A percentile compares a stretch with the other conserved stretches of the same genome.
phyloP scores from a whole-genome alignment of 345 rosid species.

The Melastoma malabathricum region DNA sequence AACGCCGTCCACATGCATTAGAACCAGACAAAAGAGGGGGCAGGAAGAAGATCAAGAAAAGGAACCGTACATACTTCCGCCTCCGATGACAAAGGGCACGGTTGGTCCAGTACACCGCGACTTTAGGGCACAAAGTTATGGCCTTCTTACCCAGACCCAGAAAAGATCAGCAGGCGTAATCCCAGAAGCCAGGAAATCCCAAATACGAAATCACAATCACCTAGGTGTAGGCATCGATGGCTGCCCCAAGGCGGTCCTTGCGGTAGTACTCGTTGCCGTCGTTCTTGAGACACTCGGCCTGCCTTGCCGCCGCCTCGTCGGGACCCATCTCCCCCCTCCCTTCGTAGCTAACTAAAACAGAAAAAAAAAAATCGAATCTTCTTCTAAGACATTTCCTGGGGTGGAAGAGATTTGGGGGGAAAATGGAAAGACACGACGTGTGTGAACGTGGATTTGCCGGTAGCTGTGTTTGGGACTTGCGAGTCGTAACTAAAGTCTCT shows the following conservation, averaged over 20 bases:
- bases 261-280: conserved; percentile 53
- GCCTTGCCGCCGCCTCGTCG: conserved; percentile 30
- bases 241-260: conserved; percentile 65
- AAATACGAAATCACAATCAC: conserved; percentile 13
- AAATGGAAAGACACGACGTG: too few species aligned
- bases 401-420: too few species aligned
- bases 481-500: too few species aligned
- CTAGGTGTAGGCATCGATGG: conserved; percentile 89
- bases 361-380: background rate
- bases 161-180: background rate
- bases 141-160: conserved; percentile 32
- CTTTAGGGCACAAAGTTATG: conserved; percentile 67
- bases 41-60: background rate
- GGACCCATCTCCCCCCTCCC: conserved; percentile 19
- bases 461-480: too few species aligned
- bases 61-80: conserved; percentile 57
- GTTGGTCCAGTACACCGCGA: conserved; percentile 80
- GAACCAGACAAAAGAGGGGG: background rate
- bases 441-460: too few species aligned
- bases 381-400: too few species aligned
- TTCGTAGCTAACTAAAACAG: background rate
- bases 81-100: conserved; percentile 82
- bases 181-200: background rate
- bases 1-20: background rate
- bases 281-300: conserved; percentile 53